Conservation (phyloP, 2,329 filamentous ascomycete genomes). For the Ophiostoma ips region DNA sequence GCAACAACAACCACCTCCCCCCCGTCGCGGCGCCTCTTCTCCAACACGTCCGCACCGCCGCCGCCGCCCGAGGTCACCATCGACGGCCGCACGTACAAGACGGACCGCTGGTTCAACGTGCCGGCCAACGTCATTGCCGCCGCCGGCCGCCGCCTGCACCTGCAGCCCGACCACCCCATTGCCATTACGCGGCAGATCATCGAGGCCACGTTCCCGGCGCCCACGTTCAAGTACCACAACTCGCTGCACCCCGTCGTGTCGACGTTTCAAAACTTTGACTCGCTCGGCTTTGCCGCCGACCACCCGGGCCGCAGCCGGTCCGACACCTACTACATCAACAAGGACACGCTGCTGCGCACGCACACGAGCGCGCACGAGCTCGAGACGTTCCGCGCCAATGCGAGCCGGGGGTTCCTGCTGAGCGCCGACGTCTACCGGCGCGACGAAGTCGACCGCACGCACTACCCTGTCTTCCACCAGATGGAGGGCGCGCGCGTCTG, state of each 20-base stretch:
- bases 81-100: slow-evolving; percentile 48
- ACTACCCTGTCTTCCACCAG: slow-evolving; percentile 96
- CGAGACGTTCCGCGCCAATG: slow-evolving; percentile 60
- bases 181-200: slow-evolving; percentile 85
- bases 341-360: slow-evolving; percentile 69
- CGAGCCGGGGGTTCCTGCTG: slow-evolving; percentile 68
- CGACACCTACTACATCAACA: slow-evolving; percentile 93
- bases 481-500: slow-evolving; percentile 93
- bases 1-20: no score
- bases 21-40: background rate
- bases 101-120: slow-evolving; percentile 77
- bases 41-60: background rate
- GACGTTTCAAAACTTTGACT: slow-evolving; percentile 85
- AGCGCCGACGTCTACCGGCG: slow-evolving; percentile 89
- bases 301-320: slow-evolving; percentile 77
- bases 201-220: slow-evolving; percentile 67
- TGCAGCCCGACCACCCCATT: slow-evolving; percentile 81
- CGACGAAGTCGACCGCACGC: slow-evolving; percentile 86
- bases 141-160: slow-evolving; percentile 67
- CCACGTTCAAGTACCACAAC: slow-evolving; percentile 64
- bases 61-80: slow-evolving; percentile 33
- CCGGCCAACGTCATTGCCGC: slow-evolving; percentile 61
- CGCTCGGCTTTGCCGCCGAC: slow-evolving; percentile 77
- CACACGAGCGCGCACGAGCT: slow-evolving; percentile 92
- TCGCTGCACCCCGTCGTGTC: slow-evolving; percentile 65